Base-by-base conservation (phyloP, 495 filamentous ascomycete genomes). In the Aspergillus homomorphus region DNA sequence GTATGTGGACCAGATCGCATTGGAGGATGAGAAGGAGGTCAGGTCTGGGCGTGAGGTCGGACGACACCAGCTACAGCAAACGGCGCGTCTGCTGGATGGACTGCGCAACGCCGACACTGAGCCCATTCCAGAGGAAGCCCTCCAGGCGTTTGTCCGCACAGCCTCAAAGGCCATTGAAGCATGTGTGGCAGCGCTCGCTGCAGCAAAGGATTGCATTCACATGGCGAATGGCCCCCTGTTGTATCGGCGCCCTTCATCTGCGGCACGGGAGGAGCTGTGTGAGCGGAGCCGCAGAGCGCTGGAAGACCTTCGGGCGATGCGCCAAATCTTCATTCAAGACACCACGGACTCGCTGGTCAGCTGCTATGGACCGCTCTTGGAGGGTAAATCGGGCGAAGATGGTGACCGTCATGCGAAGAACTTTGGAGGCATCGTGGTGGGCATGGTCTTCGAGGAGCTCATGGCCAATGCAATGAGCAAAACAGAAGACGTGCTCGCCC, bases 391-490 rank as follows among this genome's bases (percentile, higher is more conserved):
- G 1, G 2, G n/a, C 22, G 46, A 20, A 6, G 42, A 51, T 1
- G 24, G 33, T 12, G 48, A 26, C n/a, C 1, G 19, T 10, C 20
- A 54, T 15, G 23, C 19, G 23, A 33, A 22, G 5, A 48, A 51
- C 8, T 23, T 64, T 15, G 22, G 61, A 2, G 58, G 38, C 0
- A 41, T 69, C 18, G 52, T 69, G 33, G 28, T 67, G 14, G 59
- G 54, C 15, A 65, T 69, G 67, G 62, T 65, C 8, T 69, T 65
- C 30, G 59, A 69, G 42, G 62, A 66, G 21, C 62, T 62, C 16
- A 45, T 69, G 28, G 46, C 53, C 26, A 62, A 53, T 3, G 49
- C 54, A 6, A 51, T 69, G n/a, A 41, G 63, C 24, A 55, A 53
- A 8, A 63, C 60, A 0, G 59, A 62, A 19, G 24, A 26, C 7